A percentile compares a stretch with the other conserved stretches of the same genome.
phyloP scores from a whole-genome alignment of 75 land plant genomes.

The Sequoiadendron giganteum region DNA sequence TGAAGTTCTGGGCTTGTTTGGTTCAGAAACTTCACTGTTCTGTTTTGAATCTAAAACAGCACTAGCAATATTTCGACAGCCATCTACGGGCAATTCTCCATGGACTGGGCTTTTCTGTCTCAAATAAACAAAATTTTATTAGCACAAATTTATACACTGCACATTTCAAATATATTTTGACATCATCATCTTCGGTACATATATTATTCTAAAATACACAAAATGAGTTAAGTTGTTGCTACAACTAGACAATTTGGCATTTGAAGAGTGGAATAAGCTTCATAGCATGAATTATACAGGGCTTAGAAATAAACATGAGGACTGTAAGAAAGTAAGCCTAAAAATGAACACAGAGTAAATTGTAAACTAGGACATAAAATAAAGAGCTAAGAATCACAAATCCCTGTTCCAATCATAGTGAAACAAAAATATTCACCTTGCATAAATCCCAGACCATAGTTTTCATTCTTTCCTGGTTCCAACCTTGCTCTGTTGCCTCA shows the following conservation, averaged over 20 bases:
- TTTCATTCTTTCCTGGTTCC: constrained; percentile 68
- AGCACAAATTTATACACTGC: neutral
- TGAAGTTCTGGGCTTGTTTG: neutral
- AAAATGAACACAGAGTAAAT: neutral
- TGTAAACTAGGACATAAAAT: neutral
- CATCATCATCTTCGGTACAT: neutral
- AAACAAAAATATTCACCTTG: neutral
- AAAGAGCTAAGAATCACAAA: neutral
- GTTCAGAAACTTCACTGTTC: neutral
- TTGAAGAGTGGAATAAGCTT: constrained; percentile 1
- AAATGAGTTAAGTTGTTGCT: neutral
- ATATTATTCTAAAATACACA: neutral
- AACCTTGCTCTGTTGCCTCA: constrained; percentile 63
- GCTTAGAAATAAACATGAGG: neutral
- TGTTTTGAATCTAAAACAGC: neutral
- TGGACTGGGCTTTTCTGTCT: constrained; percentile 9
- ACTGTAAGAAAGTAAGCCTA: neutral
- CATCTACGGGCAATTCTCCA: neutral
- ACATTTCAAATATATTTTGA: constrained; percentile 1
- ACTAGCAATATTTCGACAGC: neutral
- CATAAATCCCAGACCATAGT: constrained; percentile 71
- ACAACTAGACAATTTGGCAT: neutral
- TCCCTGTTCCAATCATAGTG: neutral
- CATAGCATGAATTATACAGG: neutral
- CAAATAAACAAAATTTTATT: neutral